Conservation (phyloP, 805 yeast species). For the Saturnispora diversa region DNA sequence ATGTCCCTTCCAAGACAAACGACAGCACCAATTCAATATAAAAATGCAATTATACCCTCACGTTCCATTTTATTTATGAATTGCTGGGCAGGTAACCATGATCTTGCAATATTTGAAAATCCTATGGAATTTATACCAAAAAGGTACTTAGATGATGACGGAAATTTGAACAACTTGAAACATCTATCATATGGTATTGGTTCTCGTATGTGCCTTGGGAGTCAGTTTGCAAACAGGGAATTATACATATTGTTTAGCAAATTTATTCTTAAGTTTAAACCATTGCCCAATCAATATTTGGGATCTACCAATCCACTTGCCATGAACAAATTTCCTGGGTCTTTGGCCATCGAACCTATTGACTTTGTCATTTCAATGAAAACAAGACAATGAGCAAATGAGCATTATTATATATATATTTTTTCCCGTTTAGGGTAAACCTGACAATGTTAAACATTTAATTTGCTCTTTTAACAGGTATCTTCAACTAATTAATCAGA, state of each 20-base stretch:
- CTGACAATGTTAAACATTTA: neutral
- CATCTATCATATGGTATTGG: slow-evolving; percentile 67
- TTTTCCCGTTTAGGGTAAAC: no score
- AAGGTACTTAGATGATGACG: slow-evolving; percentile 36
- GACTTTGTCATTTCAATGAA: slow-evolving; percentile 30
- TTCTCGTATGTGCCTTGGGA: slow-evolving; percentile 65
- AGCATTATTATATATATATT: neutral
- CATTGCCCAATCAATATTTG: slow-evolving; percentile 28
- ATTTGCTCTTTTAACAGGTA: neutral
- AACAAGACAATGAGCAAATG: slow-evolving; percentile 3
- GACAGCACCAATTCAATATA: slow-evolving; percentile 40
- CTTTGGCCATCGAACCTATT: slow-evolving; percentile 57
- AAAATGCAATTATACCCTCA: slow-evolving; percentile 39
- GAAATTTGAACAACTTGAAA: slow-evolving; percentile 16
- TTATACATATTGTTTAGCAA: slow-evolving; percentile 52
- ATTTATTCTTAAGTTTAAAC: slow-evolving; percentile 36
- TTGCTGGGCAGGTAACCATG: slow-evolving; percentile 66
- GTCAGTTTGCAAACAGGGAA: slow-evolving; percentile 55
- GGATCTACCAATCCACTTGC: slow-evolving; percentile 39
- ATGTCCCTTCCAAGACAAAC: slow-evolving; percentile 57
- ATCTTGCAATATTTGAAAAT: slow-evolving; percentile 32
- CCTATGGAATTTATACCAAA: slow-evolving; percentile 46
- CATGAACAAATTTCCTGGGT: slow-evolving; percentile 44
- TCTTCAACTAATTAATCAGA: neutral
- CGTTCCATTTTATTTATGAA: slow-evolving; percentile 57